phyloP scores from a whole-genome alignment of 2,329 filamentous ascomycete genomes.

The Paraconiothyrium brasiliense region DNA sequence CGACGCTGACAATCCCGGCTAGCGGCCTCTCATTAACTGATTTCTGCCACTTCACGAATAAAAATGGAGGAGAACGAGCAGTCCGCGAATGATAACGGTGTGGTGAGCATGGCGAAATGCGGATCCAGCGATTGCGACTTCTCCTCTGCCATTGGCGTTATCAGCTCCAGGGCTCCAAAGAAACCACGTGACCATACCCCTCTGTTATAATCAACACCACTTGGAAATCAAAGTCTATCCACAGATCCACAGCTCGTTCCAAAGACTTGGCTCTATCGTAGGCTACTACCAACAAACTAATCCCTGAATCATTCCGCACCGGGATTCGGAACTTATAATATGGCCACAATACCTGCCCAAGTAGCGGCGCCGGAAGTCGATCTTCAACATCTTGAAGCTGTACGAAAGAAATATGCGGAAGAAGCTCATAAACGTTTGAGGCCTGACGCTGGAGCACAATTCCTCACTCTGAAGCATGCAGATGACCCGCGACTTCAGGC shows the following conservation, averaged over 20 bases:
- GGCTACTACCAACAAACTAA: background rate
- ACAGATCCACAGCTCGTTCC: background rate
- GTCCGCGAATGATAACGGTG: background rate
- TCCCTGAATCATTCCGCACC: background rate
- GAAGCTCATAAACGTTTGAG: conserved; percentile 11
- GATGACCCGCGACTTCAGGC: conserved; percentile 8
- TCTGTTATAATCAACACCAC: background rate
- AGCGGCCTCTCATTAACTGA: background rate
- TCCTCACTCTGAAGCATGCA: background rate
- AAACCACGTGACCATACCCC: background rate
- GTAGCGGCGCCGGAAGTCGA: background rate
- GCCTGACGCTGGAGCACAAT: conserved; percentile 10
- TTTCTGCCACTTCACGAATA: background rate
- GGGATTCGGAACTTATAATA: background rate
- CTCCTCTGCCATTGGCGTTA: background rate
- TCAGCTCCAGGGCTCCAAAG: background rate
- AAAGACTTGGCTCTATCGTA: background rate
- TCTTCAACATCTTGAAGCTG: background rate
- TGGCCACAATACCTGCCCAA: background rate
- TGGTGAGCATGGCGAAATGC: conserved; percentile 5
- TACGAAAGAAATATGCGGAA: conserved; percentile 10
- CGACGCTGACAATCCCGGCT: background rate
- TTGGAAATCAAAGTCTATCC: background rate
- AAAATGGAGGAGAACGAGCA: background rate
- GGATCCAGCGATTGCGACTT: conserved; percentile 7